Percentiles rank a stretch among this genome's conserved stretches.
Conservation (phyloP, 768 basidiomycete species). For the Suillus weaverae region DNA sequence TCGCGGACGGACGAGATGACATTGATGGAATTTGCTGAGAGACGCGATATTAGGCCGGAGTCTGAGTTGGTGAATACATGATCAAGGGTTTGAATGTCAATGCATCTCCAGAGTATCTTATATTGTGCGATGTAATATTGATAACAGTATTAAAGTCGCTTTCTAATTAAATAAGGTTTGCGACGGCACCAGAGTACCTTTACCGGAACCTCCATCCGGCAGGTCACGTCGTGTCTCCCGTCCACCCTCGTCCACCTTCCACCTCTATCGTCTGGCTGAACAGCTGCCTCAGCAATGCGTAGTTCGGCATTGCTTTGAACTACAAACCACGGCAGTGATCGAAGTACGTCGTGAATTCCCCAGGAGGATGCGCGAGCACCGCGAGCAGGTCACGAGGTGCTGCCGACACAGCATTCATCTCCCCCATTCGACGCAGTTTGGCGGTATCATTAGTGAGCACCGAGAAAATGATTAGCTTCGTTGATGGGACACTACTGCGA, state of each 20-base stretch:
- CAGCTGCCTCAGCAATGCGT: constrained; percentile 15
- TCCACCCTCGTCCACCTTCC: constrained; percentile 2
- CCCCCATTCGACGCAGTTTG: constrained; percentile 7
- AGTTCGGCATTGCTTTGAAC: constrained; percentile 24
- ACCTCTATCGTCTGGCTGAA: constrained; percentile 6
- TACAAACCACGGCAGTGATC: constrained; percentile 16
- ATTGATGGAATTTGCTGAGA: no score
- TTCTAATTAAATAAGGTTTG: no score
- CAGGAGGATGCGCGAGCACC: neutral
- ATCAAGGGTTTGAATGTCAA: no score
- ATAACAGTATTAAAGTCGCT: no score
- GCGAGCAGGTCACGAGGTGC: neutral
- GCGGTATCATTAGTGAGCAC: no score
- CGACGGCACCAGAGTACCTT: neutral
- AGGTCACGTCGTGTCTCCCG: neutral
- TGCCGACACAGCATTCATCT: constrained; percentile 16
- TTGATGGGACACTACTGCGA: no score
- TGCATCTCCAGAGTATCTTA: no score
- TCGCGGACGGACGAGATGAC: no score
- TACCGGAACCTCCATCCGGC: neutral
- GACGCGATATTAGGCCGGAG: no score
- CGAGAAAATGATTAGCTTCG: no score
- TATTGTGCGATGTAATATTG: no score
- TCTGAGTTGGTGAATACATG: no score
- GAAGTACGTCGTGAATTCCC: constrained; percentile 16